Conservation (phyloP, 257 asterid species). For the Nicotiana undulata region DNA sequence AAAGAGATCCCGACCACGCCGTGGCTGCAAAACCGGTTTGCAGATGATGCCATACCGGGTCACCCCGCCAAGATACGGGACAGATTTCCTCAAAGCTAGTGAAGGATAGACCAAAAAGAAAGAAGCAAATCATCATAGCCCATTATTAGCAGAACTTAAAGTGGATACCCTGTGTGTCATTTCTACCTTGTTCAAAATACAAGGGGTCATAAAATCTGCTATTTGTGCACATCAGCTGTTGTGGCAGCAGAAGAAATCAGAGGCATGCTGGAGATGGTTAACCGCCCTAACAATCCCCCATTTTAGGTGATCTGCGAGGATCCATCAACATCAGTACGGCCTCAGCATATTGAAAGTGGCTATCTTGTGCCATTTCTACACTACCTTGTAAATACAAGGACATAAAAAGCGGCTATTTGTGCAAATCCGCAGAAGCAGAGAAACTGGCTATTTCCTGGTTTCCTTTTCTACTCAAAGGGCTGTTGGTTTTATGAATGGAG, state of each 20-base stretch:
- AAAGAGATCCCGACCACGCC: neutral
- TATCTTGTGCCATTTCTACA: too few relatives aligned
- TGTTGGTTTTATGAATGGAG: too few relatives aligned
- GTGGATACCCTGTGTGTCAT: too few relatives aligned
- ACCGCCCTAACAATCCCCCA: neutral
- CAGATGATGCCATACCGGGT: neutral
- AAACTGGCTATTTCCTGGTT: too few relatives aligned
- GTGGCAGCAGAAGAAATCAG: neutral
- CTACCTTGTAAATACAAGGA: neutral
- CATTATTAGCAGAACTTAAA: too few relatives aligned
- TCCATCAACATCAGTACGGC: too few relatives aligned
- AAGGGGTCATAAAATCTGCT: neutral
- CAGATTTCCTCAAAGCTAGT: neutral
- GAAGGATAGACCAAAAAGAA: neutral
- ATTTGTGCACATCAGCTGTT: neutral
- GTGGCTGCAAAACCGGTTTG: neutral
- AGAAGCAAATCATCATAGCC: constrained; percentile 17
- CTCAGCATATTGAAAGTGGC: too few relatives aligned
- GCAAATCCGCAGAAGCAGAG: neutral
- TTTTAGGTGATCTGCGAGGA: too few relatives aligned
- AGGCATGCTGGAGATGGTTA: neutral
- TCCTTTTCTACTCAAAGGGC: too few relatives aligned
- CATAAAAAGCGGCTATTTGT: neutral
- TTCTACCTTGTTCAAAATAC: too few relatives aligned
- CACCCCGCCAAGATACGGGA: constrained; percentile 29